phyloP scores from a whole-genome alignment of 2,329 filamentous ascomycete species.

The Ciborinia camelliae region DNA sequence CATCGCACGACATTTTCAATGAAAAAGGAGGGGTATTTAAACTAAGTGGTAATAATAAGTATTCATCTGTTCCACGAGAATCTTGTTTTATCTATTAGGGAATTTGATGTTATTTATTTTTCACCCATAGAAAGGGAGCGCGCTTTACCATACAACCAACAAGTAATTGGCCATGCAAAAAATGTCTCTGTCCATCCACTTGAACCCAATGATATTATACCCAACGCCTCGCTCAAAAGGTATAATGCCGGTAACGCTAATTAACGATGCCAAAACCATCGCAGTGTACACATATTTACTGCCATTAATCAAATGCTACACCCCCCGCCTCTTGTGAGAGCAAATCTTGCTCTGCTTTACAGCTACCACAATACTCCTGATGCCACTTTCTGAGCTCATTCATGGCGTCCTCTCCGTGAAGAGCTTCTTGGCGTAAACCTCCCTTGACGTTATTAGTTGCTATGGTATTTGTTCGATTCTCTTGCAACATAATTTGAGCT shows the following conservation, averaged over 20 bases:
- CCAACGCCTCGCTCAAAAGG: conserved; percentile 20
- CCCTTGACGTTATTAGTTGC: conserved; percentile 32
- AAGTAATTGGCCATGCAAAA: neutral
- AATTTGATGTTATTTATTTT: neutral
- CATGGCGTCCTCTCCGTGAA: conserved; percentile 37
- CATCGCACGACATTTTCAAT: too few species aligned
- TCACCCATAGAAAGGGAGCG: neutral
- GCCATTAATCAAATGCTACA: conserved; percentile 30
- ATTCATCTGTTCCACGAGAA: too few species aligned
- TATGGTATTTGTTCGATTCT: conserved; percentile 30
- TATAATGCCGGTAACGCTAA: neutral
- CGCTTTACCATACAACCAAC: neutral
- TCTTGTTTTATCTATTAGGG: too few species aligned
- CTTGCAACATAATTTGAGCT: conserved; percentile 47
- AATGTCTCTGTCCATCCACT: neutral
- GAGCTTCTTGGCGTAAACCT: conserved; percentile 25
- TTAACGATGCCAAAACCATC: neutral
- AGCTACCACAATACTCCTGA: conserved; percentile 60
- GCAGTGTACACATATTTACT: conserved; percentile 5
- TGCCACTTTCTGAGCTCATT: conserved; percentile 54
- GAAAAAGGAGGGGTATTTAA: too few species aligned
- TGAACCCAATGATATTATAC: conserved; percentile 1
- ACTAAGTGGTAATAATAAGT: too few species aligned
- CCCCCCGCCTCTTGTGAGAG: conserved; percentile 27
- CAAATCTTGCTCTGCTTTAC: conserved; percentile 40